These are phyloP conservation scores for Solanum hybrid DNA, from an alignment of 305 asterid species.

Conservation along the genomic window DNA sequence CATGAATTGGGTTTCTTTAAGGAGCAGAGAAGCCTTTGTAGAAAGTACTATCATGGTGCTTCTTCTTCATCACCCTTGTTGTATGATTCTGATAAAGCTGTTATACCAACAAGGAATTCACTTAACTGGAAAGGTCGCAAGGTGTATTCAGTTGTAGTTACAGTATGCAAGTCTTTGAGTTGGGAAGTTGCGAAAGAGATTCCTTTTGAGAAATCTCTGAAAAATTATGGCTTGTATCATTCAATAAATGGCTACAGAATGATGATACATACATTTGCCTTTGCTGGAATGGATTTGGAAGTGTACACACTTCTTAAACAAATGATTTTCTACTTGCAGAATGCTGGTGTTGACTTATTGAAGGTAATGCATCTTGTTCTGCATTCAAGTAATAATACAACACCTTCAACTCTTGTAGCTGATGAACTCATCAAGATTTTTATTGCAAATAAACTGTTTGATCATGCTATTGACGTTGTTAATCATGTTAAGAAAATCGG, in stretches of 20 bases:
- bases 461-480: slow-evolving; percentile 32
- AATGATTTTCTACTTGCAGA: slow-evolving; percentile 29
- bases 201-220: slow-evolving; percentile 26
- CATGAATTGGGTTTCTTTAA: slow-evolving; percentile 12
- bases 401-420: slow-evolving; percentile 18
- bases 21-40: slow-evolving; percentile 21
- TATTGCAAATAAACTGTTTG: slow-evolving; percentile 40
- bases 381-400: slow-evolving; percentile 20
- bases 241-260: slow-evolving; percentile 33
- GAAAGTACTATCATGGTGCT: slow-evolving; percentile 22
- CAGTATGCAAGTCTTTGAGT: slow-evolving; percentile 47
- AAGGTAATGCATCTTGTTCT: slow-evolving; percentile 24
- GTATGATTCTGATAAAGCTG: slow-evolving; percentile 32
- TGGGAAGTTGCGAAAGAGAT: slow-evolving; percentile 33
- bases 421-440: slow-evolving; percentile 47
- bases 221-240: slow-evolving; percentile 37
- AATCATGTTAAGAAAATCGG: slow-evolving; percentile 29
- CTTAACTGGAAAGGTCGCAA: slow-evolving; percentile 10
- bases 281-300: slow-evolving; percentile 44
- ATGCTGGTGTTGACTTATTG: slow-evolving; percentile 26
- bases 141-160: slow-evolving; percentile 31
- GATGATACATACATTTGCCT: slow-evolving; percentile 37
- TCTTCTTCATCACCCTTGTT: slow-evolving; percentile 21
- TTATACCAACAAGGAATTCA: not conserved
- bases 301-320: slow-evolving; percentile 43